Conservation (phyloP, 441 rosid genomes). For the Eutrema salsugineum region DNA sequence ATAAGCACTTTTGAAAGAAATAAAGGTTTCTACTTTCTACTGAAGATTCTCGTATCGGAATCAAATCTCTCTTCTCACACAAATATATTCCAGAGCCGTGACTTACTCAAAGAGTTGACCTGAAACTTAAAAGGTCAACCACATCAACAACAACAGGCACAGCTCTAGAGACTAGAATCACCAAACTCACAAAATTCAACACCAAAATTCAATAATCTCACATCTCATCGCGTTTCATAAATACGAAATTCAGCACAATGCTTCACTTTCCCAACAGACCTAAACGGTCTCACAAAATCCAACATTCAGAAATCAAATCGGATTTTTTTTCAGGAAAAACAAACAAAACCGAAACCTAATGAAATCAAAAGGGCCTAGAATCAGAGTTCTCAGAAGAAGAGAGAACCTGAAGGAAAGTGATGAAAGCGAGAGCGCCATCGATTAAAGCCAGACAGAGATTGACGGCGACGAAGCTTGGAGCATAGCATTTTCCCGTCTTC, state of each 20-base stretch:
- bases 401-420: conserved; percentile 43
- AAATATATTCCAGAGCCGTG: background rate
- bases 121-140: conserved; percentile 22
- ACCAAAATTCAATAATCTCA: background rate
- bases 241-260: conserved; percentile 12
- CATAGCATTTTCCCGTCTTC: conserved; percentile 15
- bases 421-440: conserved; percentile 37
- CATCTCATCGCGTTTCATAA: background rate
- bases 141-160: background rate
- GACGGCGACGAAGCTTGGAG: conserved; percentile 33
- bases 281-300: background rate
- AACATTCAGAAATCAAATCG: background rate
- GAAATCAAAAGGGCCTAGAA: background rate
- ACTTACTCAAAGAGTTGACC: conserved; percentile 23
- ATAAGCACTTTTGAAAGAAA: background rate
- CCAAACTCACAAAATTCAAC: background rate
- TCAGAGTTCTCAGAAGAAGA: background rate
- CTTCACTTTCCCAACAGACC: background rate
- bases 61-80: conserved; percentile 1
- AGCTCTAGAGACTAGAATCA: background rate
- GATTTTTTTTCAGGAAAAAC: background rate
- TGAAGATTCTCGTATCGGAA: background rate
- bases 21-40: conserved; percentile 4
- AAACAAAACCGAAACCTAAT: background rate
- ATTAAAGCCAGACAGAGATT: conserved; percentile 36